phyloP scores from a whole-genome alignment of 108 stramenopile species.

The Schizochytrium sp. region DNA sequence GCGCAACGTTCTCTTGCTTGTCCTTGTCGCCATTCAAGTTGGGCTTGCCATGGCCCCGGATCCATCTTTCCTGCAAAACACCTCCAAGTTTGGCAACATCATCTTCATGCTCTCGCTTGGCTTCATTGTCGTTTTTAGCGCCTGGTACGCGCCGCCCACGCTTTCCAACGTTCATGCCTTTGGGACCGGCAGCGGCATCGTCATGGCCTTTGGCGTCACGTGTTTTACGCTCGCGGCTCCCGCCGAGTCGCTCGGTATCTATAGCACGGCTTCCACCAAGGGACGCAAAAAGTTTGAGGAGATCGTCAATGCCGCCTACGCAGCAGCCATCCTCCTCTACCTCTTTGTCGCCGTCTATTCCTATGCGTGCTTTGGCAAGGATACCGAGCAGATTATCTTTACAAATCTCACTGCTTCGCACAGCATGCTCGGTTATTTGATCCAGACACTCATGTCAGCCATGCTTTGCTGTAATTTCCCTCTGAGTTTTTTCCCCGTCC shows the following conservation, averaged over 20 bases:
- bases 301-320: background rate
- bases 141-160: background rate
- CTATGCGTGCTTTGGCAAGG: background rate
- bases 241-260: background rate
- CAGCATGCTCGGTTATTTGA: background rate
- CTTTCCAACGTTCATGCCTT: background rate
- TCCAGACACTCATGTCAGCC: background rate
- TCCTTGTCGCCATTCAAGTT: background rate
- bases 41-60: background rate
- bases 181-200: background rate
- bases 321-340: background rate
- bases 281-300: background rate
- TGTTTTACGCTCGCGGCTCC: background rate
- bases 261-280: background rate
- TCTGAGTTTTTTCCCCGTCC: background rate
- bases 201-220: background rate
- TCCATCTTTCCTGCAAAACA: background rate
- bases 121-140: background rate
- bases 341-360: background rate
- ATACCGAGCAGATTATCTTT: constrained; percentile 10
- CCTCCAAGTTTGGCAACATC: constrained; percentile 3
- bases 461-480: constrained; percentile 8
- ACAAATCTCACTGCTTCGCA: background rate
- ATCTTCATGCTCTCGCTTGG: background rate
- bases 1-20: background rate